These are phyloP conservation scores for Arabis hirsuta DNA, from an alignment of 345 rosid genomes.

Conservation along the genomic window DNA sequence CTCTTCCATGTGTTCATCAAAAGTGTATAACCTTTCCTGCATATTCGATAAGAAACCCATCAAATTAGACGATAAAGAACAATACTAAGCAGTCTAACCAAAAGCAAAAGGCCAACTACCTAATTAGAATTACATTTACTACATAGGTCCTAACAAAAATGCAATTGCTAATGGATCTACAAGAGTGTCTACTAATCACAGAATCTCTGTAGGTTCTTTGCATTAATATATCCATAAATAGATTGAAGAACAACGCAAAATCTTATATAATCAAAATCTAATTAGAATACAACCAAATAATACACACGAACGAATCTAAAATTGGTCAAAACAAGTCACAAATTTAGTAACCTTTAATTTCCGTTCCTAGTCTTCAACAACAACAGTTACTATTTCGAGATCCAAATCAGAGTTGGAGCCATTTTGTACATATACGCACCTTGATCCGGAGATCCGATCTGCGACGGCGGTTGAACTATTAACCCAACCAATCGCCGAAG, in stretches of 20 bases:
- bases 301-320: neutral
- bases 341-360: constrained; percentile 2
- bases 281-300: neutral
- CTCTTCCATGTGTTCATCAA: constrained; percentile 97
- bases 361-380: constrained; percentile 20
- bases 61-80: neutral
- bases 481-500: constrained; percentile 51
- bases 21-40: constrained; percentile 83
- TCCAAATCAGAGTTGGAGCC: constrained; percentile 24
- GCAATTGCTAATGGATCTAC: too few relatives aligned
- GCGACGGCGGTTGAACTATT: constrained; percentile 39
- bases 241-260: neutral
- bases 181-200: too few relatives aligned
- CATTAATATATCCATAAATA: neutral
- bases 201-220: too few relatives aligned
- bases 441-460: constrained; percentile 52
- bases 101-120: neutral
- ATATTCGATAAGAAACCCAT: neutral
- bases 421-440: constrained; percentile 47
- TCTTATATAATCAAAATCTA: neutral
- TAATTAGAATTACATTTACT: neutral
- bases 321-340: neutral
- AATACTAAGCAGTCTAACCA: neutral
- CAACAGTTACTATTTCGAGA: constrained; percentile 33
- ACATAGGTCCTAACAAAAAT: neutral